A percentile compares a stretch with the other conserved stretches of the same genome.
Evolutionary conservation across 257 asterid species (phyloP).

Genomic region (Lantana camara): DNA sequence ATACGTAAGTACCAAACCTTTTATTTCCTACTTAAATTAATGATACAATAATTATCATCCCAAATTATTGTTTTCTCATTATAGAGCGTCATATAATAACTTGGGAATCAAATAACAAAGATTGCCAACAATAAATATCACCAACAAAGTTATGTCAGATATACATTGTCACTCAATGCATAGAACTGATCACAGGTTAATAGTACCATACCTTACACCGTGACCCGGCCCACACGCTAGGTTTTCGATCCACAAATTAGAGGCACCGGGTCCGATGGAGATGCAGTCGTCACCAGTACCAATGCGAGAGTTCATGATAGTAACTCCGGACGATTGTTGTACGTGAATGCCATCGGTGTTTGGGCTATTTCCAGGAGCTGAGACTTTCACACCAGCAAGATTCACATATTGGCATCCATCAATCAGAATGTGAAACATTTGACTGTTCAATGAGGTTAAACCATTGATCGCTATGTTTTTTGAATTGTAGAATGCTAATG

Average conservation of each 20-base stretch:
- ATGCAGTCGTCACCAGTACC: slow-evolving; percentile 72
- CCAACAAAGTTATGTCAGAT: too few relatives aligned
- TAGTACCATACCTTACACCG: slow-evolving; percentile 76
- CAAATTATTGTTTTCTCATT: too few relatives aligned
- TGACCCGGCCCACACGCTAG: slow-evolving; percentile 75
- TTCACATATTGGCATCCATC: slow-evolving; percentile 45
- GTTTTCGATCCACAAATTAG: slow-evolving; percentile 56
- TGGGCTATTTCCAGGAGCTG: slow-evolving; percentile 59
- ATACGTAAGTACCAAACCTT: too few relatives aligned
- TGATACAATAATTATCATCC: too few relatives aligned
- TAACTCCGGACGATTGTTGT: slow-evolving; percentile 40
- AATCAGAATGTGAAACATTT: slow-evolving; percentile 56
- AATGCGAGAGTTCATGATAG: slow-evolving; percentile 41
- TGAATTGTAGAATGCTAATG: slow-evolving; percentile 56
- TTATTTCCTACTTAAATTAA: too few relatives aligned
- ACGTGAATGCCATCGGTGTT: slow-evolving; percentile 74
- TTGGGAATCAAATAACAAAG: too few relatives aligned
- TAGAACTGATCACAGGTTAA: too few relatives aligned
- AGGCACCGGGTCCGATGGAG: slow-evolving; percentile 63
- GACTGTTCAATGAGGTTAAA: slow-evolving; percentile 52
- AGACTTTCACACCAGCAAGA: slow-evolving; percentile 38
- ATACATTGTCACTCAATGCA: too few relatives aligned
- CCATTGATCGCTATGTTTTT: slow-evolving; percentile 48
- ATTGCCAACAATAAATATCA: too few relatives aligned
- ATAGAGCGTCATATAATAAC: too few relatives aligned